These are phyloP conservation scores for Articulospora tetracladia DNA, from an alignment of 495 filamentous ascomycete species.

Conservation along the genomic window DNA sequence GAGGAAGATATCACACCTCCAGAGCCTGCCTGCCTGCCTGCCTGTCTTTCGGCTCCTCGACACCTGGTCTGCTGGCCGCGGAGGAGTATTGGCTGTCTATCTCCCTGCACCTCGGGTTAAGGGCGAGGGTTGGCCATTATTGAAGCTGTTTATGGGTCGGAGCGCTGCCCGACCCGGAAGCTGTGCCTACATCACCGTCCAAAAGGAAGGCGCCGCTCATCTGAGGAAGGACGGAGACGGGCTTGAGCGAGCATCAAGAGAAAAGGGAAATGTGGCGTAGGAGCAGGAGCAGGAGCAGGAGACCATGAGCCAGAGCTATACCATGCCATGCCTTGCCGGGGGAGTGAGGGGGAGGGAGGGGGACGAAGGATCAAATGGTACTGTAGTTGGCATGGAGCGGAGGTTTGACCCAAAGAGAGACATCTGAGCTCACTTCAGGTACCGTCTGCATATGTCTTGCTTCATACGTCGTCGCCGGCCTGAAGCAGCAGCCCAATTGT, in stretches of 20 bases:
- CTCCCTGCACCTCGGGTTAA: no score
- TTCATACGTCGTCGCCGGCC: no score
- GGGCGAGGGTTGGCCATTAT: not conserved
- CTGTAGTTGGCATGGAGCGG: not conserved
- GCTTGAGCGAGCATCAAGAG: not conserved
- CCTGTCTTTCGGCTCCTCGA: no score
- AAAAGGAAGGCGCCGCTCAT: not conserved
- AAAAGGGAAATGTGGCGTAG: not conserved
- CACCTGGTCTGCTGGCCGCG: no score
- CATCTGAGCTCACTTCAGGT: not conserved
- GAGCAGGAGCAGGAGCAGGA: not conserved
- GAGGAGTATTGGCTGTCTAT: no score
- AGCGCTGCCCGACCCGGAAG: not conserved
- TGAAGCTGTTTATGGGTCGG: not conserved
- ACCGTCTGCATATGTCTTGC: not conserved
- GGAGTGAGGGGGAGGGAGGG: no score
- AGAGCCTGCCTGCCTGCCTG: no score
- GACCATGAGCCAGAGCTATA: no score
- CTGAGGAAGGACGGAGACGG: not conserved
- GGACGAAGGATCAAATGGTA: no score
- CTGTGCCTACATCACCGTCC: not conserved
- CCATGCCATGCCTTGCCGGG: no score
- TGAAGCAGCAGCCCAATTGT: no score
- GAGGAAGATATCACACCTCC: not conserved
- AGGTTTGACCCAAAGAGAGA: not conserved